Conservation (phyloP, 371 early-diverging fungal genomes). For the Mortierella sp. region DNA sequence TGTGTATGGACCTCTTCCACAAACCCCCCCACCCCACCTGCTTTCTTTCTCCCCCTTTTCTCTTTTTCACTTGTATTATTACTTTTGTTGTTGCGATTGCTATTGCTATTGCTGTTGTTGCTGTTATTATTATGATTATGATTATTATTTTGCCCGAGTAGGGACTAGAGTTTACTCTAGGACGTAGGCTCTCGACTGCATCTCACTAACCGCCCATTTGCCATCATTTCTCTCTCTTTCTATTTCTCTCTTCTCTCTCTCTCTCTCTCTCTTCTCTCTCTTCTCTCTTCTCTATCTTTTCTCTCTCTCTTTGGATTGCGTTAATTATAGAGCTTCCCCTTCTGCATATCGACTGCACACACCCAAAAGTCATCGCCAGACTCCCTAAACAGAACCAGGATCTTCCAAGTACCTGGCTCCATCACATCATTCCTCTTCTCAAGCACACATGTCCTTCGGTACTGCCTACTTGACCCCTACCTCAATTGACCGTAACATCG, state of each 20-base stretch:
- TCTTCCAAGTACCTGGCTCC: no score
- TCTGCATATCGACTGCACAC: background rate
- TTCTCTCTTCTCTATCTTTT: no score
- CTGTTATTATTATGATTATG: no score
- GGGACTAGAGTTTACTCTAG: no score
- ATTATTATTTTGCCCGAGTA: no score
- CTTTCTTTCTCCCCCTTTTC: background rate
- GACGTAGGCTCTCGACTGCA: no score
- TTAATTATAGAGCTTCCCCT: background rate
- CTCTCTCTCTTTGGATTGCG: background rate
- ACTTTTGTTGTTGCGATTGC: no score
- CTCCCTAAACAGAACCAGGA: no score
- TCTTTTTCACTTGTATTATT: no score
- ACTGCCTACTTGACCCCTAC: constrained; percentile 30
- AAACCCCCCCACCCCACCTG: background rate
- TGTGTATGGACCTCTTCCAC: background rate
- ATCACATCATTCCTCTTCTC: background rate
- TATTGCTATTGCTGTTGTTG: no score
- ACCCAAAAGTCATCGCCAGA: background rate
- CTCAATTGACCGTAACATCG: constrained; percentile 22
- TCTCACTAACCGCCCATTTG: no score
- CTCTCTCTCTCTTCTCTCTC: background rate
- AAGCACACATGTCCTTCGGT: constrained; percentile 30
- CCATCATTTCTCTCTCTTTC: background rate
- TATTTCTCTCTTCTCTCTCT: background rate